These are phyloP conservation scores for Pythium scleroteichum DNA, from an alignment of 352 stramenopile genomes.

Conservation along the genomic window DNA sequence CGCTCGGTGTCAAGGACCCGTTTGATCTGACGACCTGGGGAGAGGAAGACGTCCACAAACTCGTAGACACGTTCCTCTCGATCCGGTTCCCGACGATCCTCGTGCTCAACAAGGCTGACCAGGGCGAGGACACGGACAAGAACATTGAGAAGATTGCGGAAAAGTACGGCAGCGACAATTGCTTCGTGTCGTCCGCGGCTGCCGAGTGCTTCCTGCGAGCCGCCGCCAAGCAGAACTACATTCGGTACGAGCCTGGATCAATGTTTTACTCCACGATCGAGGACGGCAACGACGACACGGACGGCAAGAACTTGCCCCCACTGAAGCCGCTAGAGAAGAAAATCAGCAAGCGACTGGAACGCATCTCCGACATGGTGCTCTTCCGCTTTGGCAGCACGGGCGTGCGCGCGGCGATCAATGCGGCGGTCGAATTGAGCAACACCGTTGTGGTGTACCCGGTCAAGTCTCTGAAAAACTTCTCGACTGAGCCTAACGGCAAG, in stretches of 20 bases:
- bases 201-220: slow-evolving; percentile 84
- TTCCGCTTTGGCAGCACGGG: slow-evolving; percentile 88
- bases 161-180: slow-evolving; percentile 86
- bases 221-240: slow-evolving; percentile 71
- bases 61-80: slow-evolving; percentile 78
- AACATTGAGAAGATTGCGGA: slow-evolving; percentile 89
- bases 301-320: slow-evolving; percentile 26
- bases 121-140: slow-evolving; percentile 80
- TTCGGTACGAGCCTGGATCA: slow-evolving; percentile 83
- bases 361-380: slow-evolving; percentile 90
- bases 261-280: slow-evolving; percentile 84
- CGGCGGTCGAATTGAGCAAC: slow-evolving; percentile 79
- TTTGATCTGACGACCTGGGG: slow-evolving; percentile 54
- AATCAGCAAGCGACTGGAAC: slow-evolving; percentile 76
- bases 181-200: slow-evolving; percentile 85
- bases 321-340: slow-evolving; percentile 80
- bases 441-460: slow-evolving; percentile 85
- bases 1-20: slow-evolving; percentile 61
- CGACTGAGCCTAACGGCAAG: slow-evolving; percentile 62
- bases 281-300: slow-evolving; percentile 44
- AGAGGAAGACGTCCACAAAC: slow-evolving; percentile 64
- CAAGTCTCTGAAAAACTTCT: slow-evolving; percentile 86
- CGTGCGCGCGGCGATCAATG: slow-evolving; percentile 85
- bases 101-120: slow-evolving; percentile 89
- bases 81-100: slow-evolving; percentile 87